phyloP scores from a whole-genome alignment of 352 stramenopile species.

The Pythium pyrilobum region DNA sequence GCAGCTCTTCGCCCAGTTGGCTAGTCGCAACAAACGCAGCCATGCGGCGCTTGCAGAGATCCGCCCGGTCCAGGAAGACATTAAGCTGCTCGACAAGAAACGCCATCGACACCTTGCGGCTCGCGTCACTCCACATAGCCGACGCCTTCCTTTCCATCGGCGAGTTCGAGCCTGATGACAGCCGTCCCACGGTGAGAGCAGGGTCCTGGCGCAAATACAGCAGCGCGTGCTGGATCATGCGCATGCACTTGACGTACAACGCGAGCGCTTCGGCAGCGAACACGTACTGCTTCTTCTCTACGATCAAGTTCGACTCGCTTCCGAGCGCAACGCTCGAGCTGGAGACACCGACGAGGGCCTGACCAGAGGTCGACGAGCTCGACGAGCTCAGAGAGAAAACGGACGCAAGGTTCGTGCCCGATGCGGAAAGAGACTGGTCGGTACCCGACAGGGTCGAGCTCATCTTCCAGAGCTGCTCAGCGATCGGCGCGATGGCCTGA shows the following conservation, averaged over 20 bases:
- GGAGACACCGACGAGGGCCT: conserved; percentile 26
- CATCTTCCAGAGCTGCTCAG: conserved; percentile 56
- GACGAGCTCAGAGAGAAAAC: conserved; percentile 57
- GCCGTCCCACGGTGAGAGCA: conserved; percentile 9
- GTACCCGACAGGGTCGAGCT: conserved; percentile 16
- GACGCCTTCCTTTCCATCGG: conserved; percentile 3
- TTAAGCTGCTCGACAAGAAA: conserved; percentile 61
- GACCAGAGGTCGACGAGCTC: conserved; percentile 33
- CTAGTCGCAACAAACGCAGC: conserved; percentile 11
- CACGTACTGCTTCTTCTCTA: conserved; percentile 48
- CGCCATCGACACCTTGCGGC: conserved; percentile 51
- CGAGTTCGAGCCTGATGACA: conserved; percentile 14
- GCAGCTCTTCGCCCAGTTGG: conserved; percentile 15
- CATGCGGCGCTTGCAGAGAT: conserved; percentile 60
- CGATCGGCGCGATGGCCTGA: conserved; percentile 58
- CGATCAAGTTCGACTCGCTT: conserved; percentile 25
- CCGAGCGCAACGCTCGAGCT: conserved; percentile 26
- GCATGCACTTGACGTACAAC: conserved; percentile 67
- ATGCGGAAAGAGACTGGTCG: conserved; percentile 20
- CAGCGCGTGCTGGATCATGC: conserved; percentile 54
- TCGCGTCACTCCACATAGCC: conserved; percentile 36
- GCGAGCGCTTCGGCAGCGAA: conserved; percentile 54
- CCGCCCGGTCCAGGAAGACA: conserved; percentile 51
- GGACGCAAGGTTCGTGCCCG: conserved; percentile 39
- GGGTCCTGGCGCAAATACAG: conserved; percentile 57